Evolutionary conservation across 202 grass and related monocot species (phyloP).

Genomic region (Musa balbisiana): DNA sequence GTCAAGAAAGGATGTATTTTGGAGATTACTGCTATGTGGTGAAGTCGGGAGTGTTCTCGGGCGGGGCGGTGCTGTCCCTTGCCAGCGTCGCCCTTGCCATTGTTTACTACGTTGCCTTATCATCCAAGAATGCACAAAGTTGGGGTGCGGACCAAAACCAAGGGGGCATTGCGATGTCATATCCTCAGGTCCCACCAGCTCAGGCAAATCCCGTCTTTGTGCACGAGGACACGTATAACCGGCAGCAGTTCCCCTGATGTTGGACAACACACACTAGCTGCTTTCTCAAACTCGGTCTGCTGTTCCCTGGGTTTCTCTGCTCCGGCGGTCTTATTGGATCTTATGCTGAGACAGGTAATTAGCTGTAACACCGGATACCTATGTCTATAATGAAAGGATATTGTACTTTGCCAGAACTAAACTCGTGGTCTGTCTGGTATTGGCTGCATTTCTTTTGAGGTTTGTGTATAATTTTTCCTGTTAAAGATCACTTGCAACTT

Average conservation of each 20-base stretch:
- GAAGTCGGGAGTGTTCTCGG: slow-evolving; percentile 92
- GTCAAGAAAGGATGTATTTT: slow-evolving; percentile 86
- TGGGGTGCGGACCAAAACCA: slow-evolving; percentile 43
- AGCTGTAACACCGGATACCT: too few species aligned
- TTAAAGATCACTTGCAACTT: too few species aligned
- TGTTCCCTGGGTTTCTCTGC: too few species aligned
- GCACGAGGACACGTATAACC: slow-evolving; percentile 86
- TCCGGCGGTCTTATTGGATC: too few species aligned
- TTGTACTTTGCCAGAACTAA: too few species aligned
- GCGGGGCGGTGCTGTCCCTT: slow-evolving; percentile 72
- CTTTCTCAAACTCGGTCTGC: neutral
- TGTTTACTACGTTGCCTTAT: slow-evolving; percentile 66
- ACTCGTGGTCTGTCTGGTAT: too few species aligned
- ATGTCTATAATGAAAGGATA: too few species aligned
- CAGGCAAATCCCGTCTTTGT: slow-evolving; percentile 66
- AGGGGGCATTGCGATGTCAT: slow-evolving; percentile 62
- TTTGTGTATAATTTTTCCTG: too few species aligned
- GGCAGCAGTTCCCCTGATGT: slow-evolving; percentile 61
- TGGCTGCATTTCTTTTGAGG: too few species aligned
- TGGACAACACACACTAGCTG: neutral
- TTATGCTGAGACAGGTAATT: too few species aligned
- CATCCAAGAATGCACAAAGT: slow-evolving; percentile 34
- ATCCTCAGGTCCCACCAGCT: slow-evolving; percentile 47
- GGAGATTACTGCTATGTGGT: slow-evolving; percentile 85
- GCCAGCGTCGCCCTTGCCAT: slow-evolving; percentile 78